These are phyloP conservation scores for Lycium barbarum DNA, from an alignment of 257 asterid species.

Conservation along the genomic window DNA sequence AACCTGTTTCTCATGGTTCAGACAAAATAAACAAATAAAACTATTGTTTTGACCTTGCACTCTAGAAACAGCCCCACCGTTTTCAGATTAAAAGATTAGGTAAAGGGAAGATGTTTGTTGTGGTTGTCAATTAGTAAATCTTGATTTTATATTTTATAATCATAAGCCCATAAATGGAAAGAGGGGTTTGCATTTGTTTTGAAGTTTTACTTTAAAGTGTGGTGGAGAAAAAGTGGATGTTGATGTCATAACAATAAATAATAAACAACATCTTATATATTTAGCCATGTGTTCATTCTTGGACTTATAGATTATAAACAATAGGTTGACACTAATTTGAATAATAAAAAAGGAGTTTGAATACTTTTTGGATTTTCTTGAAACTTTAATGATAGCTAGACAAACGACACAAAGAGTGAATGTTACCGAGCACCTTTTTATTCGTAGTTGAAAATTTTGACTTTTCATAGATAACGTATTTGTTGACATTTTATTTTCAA, in stretches of 20 bases:
- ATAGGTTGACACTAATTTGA: background rate
- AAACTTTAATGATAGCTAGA: background rate
- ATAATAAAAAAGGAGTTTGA: background rate
- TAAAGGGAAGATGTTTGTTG: background rate
- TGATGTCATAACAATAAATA: background rate
- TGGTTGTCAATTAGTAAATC: slow-evolving; percentile 18
- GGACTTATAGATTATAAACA: background rate
- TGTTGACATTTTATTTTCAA: too few species aligned
- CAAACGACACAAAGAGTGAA: background rate
- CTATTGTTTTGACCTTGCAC: background rate
- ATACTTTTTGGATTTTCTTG: background rate
- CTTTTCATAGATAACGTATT: background rate
- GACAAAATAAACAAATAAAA: background rate
- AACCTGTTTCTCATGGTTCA: background rate
- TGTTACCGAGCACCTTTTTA: background rate
- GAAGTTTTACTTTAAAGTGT: background rate
- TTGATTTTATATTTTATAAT: background rate
- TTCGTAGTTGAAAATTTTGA: background rate
- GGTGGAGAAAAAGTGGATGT: slow-evolving; percentile 1
- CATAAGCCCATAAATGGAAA: background rate
- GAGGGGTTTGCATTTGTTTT: background rate
- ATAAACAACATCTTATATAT: background rate
- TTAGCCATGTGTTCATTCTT: background rate
- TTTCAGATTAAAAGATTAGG: background rate
- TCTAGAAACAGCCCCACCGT: background rate